A percentile compares a stretch with the other conserved stretches of the same genome.
Conservation (phyloP, 208 protist species). For the Sergeia podlipaevii region DNA sequence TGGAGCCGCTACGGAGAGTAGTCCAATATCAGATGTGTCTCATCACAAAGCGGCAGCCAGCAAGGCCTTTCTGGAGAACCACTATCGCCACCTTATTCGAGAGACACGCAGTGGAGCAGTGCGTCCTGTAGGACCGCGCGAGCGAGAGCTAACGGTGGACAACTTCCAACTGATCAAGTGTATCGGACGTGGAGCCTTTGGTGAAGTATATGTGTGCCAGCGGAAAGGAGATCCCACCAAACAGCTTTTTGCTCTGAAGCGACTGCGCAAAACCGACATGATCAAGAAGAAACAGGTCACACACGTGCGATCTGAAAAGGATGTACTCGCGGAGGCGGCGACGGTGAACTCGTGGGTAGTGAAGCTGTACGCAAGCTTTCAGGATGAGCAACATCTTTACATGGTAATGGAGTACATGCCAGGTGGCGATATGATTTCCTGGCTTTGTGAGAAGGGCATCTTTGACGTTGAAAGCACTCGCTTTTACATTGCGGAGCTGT, state of each 20-base stretch:
- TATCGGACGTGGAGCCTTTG: conserved; percentile 90
- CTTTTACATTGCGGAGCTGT: conserved; percentile 93
- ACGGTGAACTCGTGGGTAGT: conserved; percentile 88
- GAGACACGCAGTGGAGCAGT: conserved; percentile 46
- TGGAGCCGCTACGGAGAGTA: conserved; percentile 29
- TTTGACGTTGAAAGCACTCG: conserved; percentile 84
- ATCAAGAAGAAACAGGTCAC: conserved; percentile 84
- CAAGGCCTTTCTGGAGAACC: conserved; percentile 83
- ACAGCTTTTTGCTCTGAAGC: conserved; percentile 89
- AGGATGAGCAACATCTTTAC: conserved; percentile 91
- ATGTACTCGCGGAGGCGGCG: conserved; percentile 83
- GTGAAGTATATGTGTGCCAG: conserved; percentile 88
- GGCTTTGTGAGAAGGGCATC: conserved; percentile 84
- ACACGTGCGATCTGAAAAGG: conserved; percentile 89
- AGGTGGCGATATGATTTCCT: conserved; percentile 92
- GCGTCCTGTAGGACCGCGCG: conserved; percentile 58
- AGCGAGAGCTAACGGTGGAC: conserved; percentile 54
- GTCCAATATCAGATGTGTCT: conserved; percentile 69
- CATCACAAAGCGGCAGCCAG: conserved; percentile 85
- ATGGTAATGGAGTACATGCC: conserved; percentile 96
- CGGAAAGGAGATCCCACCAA: conserved; percentile 53
- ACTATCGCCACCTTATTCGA: conserved; percentile 71
- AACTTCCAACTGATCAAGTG: conserved; percentile 90
- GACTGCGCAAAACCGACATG: conserved; percentile 91
- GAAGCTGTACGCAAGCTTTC: conserved; percentile 88